Conservation (phyloP, 208 protist genomes). For the Phytomonas sp. region DNA sequence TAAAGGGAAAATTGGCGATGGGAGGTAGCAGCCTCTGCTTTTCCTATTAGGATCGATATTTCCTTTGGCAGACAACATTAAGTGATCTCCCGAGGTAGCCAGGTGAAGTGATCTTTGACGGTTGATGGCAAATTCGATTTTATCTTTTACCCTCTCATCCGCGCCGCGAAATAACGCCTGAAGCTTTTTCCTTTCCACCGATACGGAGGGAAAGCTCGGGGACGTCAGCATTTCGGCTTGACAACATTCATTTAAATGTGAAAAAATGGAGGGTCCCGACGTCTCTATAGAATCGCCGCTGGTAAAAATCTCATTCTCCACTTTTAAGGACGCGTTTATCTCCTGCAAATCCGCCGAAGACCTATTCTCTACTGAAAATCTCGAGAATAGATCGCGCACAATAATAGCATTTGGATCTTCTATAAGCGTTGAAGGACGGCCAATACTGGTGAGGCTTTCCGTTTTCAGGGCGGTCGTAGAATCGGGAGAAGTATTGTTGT, state of each 20-base stretch:
- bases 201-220: background rate
- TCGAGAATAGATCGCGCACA: background rate
- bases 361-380: background rate
- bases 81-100: background rate
- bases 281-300: background rate
- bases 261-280: background rate
- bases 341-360: background rate
- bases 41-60: background rate
- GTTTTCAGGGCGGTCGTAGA: background rate
- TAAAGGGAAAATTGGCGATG: background rate
- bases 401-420: background rate
- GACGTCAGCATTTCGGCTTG: background rate
- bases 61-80: background rate
- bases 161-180: background rate
- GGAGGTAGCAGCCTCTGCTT: background rate
- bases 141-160: background rate
- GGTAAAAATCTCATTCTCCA: background rate
- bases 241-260: background rate
- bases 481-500: background rate
- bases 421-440: background rate
- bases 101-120: background rate
- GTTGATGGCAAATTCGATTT: background rate
- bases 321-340: background rate
- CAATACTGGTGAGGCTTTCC: background rate
- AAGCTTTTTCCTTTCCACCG: background rate